Base-by-base conservation (phyloP, 2,329 filamentous ascomycete genomes). In the Ophiostoma sp. region DNA sequence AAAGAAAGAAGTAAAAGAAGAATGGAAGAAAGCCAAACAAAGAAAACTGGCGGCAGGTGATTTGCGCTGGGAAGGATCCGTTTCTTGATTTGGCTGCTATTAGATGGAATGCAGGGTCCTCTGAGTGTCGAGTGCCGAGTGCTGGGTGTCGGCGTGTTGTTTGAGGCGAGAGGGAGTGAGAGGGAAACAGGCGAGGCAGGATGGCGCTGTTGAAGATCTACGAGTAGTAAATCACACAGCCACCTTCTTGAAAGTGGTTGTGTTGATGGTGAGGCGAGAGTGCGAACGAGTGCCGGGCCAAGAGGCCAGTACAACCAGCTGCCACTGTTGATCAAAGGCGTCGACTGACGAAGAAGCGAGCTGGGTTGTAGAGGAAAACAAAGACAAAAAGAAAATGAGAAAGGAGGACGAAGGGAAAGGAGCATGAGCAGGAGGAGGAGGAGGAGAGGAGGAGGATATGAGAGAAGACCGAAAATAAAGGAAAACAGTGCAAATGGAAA, bases 101-200 rank as follows among this genome's bases (percentile, higher is more conserved):
- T 9, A 36, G 49, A 38, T 58, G 67, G 67, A 68, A 68, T 68
- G 67, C 63, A 68, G 67, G 63, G 67, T 58, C 67, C 44, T 60
- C 45, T 42, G 63, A 27, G 49, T 44, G 67, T 52, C 65, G 62
- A 8, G 49, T 11, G n/a, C 27, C 2, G 27, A 27, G 49, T 44
- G 67, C 55, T 68, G 62, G n/a, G 49, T 11, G n/a, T 27, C 27
- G 49, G 49, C n/a, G 49, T 55, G 12, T 40, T 60, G 18, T 38
- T 60, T 38, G 55, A 60, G 55, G 27, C 55, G 55, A 60, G 55
- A 38, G 55, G 12, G 27, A 52, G 49, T 6, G 27, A 14, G 27
- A 60, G n/a, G 14, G 27, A 60, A 36, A 18, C 27, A 18, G 27
- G 49, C 5, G 49, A 55, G 27, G 47, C 49, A 18, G 49, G 49